Conservation (phyloP, 1,139 yeast genomes). For the Hansenula sp. region DNA sequence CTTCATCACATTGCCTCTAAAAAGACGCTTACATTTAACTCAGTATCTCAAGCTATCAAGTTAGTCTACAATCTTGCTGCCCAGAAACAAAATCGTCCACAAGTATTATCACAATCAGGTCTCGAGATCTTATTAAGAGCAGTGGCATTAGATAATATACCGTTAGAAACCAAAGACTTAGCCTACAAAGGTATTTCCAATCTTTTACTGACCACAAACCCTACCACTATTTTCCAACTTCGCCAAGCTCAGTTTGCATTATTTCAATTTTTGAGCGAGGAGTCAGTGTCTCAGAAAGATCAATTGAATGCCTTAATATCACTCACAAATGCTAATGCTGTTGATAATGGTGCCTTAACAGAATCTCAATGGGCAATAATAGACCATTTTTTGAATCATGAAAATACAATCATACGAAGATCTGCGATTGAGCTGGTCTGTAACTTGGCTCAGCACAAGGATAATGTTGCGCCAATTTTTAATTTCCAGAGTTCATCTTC, state of each 20-base stretch:
- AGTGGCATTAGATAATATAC: conserved; percentile 25
- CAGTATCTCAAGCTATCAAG: conserved; percentile 12
- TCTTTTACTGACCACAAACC: conserved; percentile 35
- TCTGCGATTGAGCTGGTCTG: conserved; percentile 19
- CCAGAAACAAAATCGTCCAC: conserved; percentile 22
- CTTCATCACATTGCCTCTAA: conserved; percentile 11
- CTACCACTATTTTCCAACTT: conserved; percentile 6
- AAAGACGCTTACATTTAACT: conserved; percentile 12
- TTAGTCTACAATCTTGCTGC: conserved; percentile 13
- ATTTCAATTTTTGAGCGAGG: conserved; percentile 32
- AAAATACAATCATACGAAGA: conserved; percentile 13
- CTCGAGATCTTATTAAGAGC: conserved; percentile 33
- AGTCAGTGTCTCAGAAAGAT: conserved; percentile 10
- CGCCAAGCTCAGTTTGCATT: conserved; percentile 12
- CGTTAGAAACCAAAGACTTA: conserved; percentile 7
- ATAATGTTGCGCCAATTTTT: conserved; percentile 15
- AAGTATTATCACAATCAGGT: conserved; percentile 42
- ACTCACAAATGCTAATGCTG: conserved; percentile 18
- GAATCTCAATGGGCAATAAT: conserved; percentile 18
- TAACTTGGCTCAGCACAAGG: conserved; percentile 18
- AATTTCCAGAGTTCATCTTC: conserved; percentile 14
- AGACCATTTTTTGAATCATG: conserved; percentile 13
- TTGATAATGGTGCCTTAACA: conserved; percentile 13
- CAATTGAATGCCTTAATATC: conserved; percentile 15
- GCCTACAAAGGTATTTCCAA: conserved; percentile 32